Conservation (phyloP, 495 filamentous ascomycete species). For the Penicillium robsamsonii region DNA sequence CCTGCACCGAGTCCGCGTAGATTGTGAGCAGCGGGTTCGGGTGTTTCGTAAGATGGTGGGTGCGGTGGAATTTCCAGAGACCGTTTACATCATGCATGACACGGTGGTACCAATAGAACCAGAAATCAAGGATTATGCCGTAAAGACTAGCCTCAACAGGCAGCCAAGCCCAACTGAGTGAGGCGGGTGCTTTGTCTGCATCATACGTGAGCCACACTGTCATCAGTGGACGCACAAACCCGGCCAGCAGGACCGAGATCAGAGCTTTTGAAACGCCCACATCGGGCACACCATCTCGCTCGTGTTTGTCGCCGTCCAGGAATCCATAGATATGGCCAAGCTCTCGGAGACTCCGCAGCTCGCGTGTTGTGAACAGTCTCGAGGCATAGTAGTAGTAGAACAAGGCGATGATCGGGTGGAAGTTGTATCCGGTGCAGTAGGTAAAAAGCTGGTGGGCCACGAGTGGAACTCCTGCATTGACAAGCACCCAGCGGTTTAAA, state of each 20-base stretch:
- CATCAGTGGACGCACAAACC: constrained; percentile 12
- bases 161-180: constrained; percentile 35
- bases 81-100: constrained; percentile 41
- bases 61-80: constrained; percentile 44
- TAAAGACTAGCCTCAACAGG: constrained; percentile 40
- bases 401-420: constrained; percentile 34
- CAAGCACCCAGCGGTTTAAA: constrained; percentile 33
- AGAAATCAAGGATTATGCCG: constrained; percentile 44
- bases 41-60: constrained; percentile 46
- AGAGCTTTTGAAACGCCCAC: constrained; percentile 30
- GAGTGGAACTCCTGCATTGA: constrained; percentile 27
- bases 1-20: constrained; percentile 44
- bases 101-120: constrained; percentile 48
- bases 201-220: constrained; percentile 18
- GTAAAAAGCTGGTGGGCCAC: constrained; percentile 30
- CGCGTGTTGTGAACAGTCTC: constrained; percentile 29
- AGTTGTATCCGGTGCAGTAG: constrained; percentile 26
- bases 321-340: constrained; percentile 31
- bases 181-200: constrained; percentile 45
- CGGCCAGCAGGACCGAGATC: constrained; percentile 24
- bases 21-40: constrained; percentile 42
- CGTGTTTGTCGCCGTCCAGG: constrained; percentile 33
- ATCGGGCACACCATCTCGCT: constrained; percentile 33
- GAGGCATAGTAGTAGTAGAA: constrained; percentile 37
- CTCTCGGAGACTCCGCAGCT: constrained; percentile 36